Conservation (phyloP, 352 stramenopile genomes). For the Phytophthora palmivora region DNA sequence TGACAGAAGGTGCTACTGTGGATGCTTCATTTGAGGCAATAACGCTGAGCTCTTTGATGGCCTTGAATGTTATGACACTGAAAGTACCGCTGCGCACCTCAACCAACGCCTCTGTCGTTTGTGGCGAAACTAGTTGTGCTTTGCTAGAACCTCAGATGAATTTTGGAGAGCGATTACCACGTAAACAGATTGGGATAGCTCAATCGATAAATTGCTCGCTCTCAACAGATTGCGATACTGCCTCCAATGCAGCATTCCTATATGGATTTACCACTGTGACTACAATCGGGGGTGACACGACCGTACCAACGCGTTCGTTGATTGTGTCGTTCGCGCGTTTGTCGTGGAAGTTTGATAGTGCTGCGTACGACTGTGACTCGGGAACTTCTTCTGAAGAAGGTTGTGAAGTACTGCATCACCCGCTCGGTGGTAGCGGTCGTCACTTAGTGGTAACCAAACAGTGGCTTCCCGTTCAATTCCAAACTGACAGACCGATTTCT, state of each 20-base stretch:
- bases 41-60: constrained; percentile 35
- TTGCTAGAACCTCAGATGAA: constrained; percentile 24
- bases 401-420: constrained; percentile 43
- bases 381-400: constrained; percentile 7
- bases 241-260: constrained; percentile 37
- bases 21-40: constrained; percentile 37
- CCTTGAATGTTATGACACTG: constrained; percentile 38
- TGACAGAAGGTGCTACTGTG: constrained; percentile 17
- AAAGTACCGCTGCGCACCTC: constrained; percentile 25
- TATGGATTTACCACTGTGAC: constrained; percentile 43
- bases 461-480: constrained; percentile 31
- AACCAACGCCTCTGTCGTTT: constrained; percentile 31
- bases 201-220: not conserved
- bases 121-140: constrained; percentile 31
- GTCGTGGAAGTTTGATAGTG: constrained; percentile 44
- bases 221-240: not conserved
- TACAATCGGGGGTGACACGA: constrained; percentile 5
- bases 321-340: constrained; percentile 48
- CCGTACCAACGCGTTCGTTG: constrained; percentile 19
- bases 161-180: constrained; percentile 14
- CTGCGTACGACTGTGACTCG: constrained; percentile 31
- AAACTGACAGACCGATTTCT: constrained; percentile 4
- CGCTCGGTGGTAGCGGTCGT: constrained; percentile 31
- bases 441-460: constrained; percentile 41
- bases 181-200: constrained; percentile 43